phyloP scores from a whole-genome alignment of 345 rosid species.

The Euphorbia peplus region DNA sequence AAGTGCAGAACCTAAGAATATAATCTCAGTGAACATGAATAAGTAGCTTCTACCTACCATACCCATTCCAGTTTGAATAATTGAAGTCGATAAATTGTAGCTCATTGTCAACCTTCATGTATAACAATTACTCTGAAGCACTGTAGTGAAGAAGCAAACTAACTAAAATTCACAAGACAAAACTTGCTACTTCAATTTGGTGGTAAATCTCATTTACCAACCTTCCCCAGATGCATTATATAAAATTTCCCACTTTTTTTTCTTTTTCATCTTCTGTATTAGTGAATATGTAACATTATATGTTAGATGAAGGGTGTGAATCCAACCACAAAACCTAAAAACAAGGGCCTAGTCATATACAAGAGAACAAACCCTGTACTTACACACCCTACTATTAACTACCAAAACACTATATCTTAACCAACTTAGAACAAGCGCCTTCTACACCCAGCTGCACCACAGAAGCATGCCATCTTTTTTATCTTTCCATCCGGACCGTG shows the following conservation, averaged over 20 bases:
- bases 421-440: slow-evolving; percentile 59
- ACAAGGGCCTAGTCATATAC: not conserved
- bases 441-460: slow-evolving; percentile 70
- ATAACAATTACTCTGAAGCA: too few relatives aligned
- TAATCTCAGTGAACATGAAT: too few relatives aligned
- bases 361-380: not conserved
- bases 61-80: too few relatives aligned
- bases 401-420: not conserved
- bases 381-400: not conserved
- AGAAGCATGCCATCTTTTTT: slow-evolving; percentile 61
- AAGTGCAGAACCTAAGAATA: too few relatives aligned
- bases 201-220: not conserved
- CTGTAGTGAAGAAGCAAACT: not conserved
- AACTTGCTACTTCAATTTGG: too few relatives aligned
- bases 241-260: not conserved
- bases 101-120: too few relatives aligned
- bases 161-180: not conserved
- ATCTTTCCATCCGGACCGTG: slow-evolving; percentile 70
- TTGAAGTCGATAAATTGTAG: too few relatives aligned
- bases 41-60: too few relatives aligned
- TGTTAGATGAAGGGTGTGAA: not conserved
- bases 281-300: not conserved
- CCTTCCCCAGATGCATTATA: not conserved
- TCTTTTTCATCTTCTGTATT: not conserved
- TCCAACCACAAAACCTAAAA: not conserved